Evolutionary conservation across 768 basidiomycete species (phyloP).

Genomic region (Gelatoporia subvermispora): DNA sequence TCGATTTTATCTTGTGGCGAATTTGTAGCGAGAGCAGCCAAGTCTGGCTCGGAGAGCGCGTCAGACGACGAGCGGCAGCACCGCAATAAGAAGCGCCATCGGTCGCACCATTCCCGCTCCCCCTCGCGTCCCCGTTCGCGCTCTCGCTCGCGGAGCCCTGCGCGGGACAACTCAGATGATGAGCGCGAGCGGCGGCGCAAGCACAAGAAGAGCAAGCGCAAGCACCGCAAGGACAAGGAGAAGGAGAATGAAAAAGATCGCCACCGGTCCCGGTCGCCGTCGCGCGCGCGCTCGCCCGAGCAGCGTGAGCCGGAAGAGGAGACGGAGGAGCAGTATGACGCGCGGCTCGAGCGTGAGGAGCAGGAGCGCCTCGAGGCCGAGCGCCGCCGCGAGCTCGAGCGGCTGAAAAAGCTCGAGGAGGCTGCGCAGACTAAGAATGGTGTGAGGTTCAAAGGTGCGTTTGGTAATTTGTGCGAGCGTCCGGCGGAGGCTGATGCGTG

Average conservation of each 20-base stretch:
- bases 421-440: constrained; percentile 34
- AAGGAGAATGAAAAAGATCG: constrained; percentile 17
- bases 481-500: not conserved
- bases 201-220: constrained; percentile 23
- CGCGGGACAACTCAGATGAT: constrained; percentile 9
- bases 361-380: constrained; percentile 47
- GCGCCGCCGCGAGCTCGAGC: constrained; percentile 44
- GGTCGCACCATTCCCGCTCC: constrained; percentile 2
- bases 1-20: no score
- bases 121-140: constrained; percentile 6
- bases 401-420: constrained; percentile 37
- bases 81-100: constrained; percentile 6
- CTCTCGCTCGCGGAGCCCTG: constrained; percentile 1
- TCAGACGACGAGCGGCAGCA: not conserved
- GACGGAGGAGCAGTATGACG: constrained; percentile 72
- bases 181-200: constrained; percentile 23
- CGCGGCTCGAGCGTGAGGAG: constrained; percentile 63
- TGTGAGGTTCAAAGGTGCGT: constrained; percentile 57
- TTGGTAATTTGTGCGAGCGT: not conserved
- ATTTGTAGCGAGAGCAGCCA: constrained; percentile 13
- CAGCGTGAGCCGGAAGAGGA: constrained; percentile 32
- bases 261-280: constrained; percentile 9
- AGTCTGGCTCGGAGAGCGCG: constrained; percentile 4
- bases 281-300: constrained; percentile 1
- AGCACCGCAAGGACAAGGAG: constrained; percentile 16